Base-by-base conservation (phyloP, 331 rosid species). In the Prunus yedoensis region DNA sequence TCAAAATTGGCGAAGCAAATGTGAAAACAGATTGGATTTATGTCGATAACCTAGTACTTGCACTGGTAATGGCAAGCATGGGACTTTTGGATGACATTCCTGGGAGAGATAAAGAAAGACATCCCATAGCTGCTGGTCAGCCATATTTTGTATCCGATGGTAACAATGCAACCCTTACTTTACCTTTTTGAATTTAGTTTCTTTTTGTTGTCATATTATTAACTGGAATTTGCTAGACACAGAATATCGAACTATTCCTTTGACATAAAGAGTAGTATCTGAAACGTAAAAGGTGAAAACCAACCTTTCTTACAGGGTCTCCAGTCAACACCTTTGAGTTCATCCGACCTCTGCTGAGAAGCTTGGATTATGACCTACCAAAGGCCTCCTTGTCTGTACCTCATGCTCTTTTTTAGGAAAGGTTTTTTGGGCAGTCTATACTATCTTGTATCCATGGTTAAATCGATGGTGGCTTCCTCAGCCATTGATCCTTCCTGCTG, bases 71-170 rank as follows among this genome's bases (percentile, higher is more conserved):
- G 90, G 97, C 97, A 21, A 92, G 99, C 82, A 92, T 92, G 97
- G 99, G 97, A 61, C 97, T 94, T 84, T 77, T 92, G 87, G 89
- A 89, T 80, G 87, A 82, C 81, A 77, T 71, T 60, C 85, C 86
- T 60, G 77, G 79, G 69, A 80, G 74, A 79, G 85, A 82, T 71
- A 82, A 80, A 81, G 87, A 83, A 65, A 80, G 76, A 46, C 82
- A 9, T 20, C 96, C 91, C n/a, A 62, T 84, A 46, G 97, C 99
- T 83, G 93, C 92, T 81, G 97, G 97, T 69, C 97, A 94, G 84
- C 89, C 99, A 10, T 92, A 94, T 79, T 94, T 92, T 73, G 83
- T 94, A 83, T 94, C 91, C 18, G 99, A 94, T 8, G 97, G 99
- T 94, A 83, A 85, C 62, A 5, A 54, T 73, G 46, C 50, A 50